A percentile compares a stretch with the other conserved stretches of the same genome.
phyloP scores from a whole-genome alignment of 345 rosid genomes.

The Boechera stricta region DNA sequence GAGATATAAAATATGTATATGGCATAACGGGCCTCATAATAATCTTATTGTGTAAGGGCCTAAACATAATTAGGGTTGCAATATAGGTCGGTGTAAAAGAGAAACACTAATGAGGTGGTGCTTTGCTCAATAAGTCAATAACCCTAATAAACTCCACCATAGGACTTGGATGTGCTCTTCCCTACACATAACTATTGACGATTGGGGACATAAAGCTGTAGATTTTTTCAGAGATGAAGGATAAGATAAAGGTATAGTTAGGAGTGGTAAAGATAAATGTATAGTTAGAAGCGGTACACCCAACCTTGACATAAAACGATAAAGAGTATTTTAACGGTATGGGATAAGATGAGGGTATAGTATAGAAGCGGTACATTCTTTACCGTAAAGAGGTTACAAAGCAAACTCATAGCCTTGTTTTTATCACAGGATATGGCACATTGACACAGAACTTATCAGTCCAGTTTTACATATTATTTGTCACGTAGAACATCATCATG shows the following conservation, averaged over 20 bases:
- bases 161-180: not conserved
- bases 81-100: conserved; percentile 10
- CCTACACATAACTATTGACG: not conserved
- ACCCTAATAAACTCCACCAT: not conserved
- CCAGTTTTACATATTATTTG: conserved; percentile 16
- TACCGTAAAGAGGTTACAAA: not conserved
- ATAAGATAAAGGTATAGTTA: no score
- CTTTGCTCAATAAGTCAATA: not conserved
- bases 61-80: not conserved
- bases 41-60: not conserved
- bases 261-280: no score
- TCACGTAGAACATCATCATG: not conserved
- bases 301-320: no score
- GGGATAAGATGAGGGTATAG: not conserved
- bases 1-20: not conserved
- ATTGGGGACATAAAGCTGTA: no score
- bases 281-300: no score
- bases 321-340: no score
- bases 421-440: conserved; percentile 21
- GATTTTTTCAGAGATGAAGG: no score
- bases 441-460: not conserved
- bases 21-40: not conserved
- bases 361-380: not conserved
- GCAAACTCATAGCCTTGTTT: not conserved
- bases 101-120: not conserved